Evolutionary conservation across 2,329 filamentous ascomycete genomes (phyloP), one percentile per base, ranked within the genome.

Genomic region (Pleoardoris graminearum): DNA sequence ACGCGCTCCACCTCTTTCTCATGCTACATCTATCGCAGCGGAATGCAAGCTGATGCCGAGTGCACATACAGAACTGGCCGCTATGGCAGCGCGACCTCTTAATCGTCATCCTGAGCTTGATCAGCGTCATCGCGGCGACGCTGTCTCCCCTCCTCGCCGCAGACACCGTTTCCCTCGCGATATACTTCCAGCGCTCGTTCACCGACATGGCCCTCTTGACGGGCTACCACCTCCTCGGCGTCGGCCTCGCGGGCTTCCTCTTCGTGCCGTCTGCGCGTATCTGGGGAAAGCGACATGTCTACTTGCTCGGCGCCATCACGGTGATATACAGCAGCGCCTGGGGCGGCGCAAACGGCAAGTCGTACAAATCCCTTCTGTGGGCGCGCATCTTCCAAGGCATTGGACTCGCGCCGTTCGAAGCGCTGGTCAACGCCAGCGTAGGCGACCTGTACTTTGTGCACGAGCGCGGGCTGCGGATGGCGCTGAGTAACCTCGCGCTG

Each of bases 381-480:
- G 88, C 93, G 11, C 82, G 93, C 11, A 82, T 96, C 46, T 83
- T 96, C 51, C 93, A 97, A 73, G 93, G 93, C 17, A 82, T 97
- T 37, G 91, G 88, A 0, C 81, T 91, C 16, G 91, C 91, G 7
- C 92, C 93, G 0, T 97, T 94, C 60, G 93, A 97, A 75, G 89
- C 90, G 1, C 77, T 97, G 21, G 87, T 97, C 52, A 96, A 96
- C 72, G 90, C 90, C 0, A 87, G 85, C 43, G 89, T 97, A 6
- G 93, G 91, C 35, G 93, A 97, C 71, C 71, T 97, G 46, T 97
- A 93, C 74, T 94, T 87, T 72, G 91, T 97, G 22, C 93, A 93
- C 76, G 85, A 89, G 78, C 82, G 90, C 47, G 91, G 92, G 27
- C 84, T 88, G 61, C 84, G 92, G 50, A 97, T 97, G 93, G 93